phyloP scores from a whole-genome alignment of 1,284 basidiomycete species.

The Cystobasidium pallidum region DNA sequence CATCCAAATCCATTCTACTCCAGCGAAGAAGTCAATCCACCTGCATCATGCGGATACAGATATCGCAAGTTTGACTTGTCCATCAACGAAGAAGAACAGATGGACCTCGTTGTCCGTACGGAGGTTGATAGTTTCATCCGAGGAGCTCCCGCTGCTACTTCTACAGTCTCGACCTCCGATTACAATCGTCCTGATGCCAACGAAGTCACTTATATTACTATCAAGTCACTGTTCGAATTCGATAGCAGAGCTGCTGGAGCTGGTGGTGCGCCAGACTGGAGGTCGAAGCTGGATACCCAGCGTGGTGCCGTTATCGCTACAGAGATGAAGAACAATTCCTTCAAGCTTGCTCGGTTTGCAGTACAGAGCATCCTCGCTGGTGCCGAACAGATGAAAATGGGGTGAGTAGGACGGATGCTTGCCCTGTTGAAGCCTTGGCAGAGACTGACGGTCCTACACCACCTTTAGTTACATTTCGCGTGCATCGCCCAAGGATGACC shows the following conservation, averaged over 20 bases:
- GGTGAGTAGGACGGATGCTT: slow-evolving; percentile 66
- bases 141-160: slow-evolving; percentile 57
- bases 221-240: slow-evolving; percentile 96
- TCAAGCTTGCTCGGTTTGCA: slow-evolving; percentile 96
- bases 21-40: slow-evolving; percentile 87
- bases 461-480: slow-evolving; percentile 72
- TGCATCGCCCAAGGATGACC: slow-evolving; percentile 88
- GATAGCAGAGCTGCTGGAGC: slow-evolving; percentile 88
- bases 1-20: slow-evolving; percentile 96
- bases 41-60: slow-evolving; percentile 93
- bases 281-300: slow-evolving; percentile 91
- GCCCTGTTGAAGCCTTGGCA: slow-evolving; percentile 23
- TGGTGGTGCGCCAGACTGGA: slow-evolving; percentile 95
- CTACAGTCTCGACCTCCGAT: slow-evolving; percentile 64
- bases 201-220: slow-evolving; percentile 68
- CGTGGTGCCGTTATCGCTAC: slow-evolving; percentile 97
- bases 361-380: slow-evolving; percentile 94
- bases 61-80: slow-evolving; percentile 96
- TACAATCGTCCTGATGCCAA: slow-evolving; percentile 57
- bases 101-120: slow-evolving; percentile 90
- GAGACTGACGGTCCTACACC: slow-evolving; percentile 38
- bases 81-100: slow-evolving; percentile 82
- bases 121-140: slow-evolving; percentile 90
- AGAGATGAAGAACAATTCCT: slow-evolving; percentile 99
- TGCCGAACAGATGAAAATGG: slow-evolving; percentile 96